Evolutionary conservation across 176 grass and related monocot species (phyloP).

Genomic region (Musa acuminata): DNA sequence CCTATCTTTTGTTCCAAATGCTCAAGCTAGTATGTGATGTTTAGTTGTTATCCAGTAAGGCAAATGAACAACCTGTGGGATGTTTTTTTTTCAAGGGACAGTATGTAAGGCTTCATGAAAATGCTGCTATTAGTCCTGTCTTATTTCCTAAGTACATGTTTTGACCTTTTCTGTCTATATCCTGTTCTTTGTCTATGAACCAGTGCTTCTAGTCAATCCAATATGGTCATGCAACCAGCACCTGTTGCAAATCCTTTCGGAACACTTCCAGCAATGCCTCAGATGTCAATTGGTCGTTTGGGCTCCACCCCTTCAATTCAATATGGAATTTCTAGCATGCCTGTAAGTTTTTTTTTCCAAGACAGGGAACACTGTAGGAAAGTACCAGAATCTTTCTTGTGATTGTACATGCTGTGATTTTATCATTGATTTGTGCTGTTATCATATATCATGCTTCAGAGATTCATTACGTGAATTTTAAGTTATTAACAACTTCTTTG

Average conservation of each 20-base stretch:
- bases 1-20: too few relatives aligned
- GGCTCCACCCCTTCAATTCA: slow-evolving; percentile 77
- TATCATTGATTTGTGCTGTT: background rate
- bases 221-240: slow-evolving; percentile 62
- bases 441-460: background rate
- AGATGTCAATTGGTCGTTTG: slow-evolving; percentile 79
- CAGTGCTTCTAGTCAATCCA: slow-evolving; percentile 45
- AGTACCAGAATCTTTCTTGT: background rate
- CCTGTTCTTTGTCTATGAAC: slow-evolving; percentile 19
- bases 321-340: slow-evolving; percentile 97
- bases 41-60: too few relatives aligned
- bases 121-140: background rate
- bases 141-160: background rate
- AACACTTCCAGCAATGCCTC: slow-evolving; percentile 83
- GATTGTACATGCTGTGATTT: background rate
- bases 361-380: too few relatives aligned
- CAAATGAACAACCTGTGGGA: too few relatives aligned
- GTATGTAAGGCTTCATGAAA: too few relatives aligned
- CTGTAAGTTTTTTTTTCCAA: slow-evolving; percentile 30
- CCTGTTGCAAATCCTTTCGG: slow-evolving; percentile 81
- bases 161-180: slow-evolving; percentile 15
- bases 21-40: too few relatives aligned
- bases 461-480: too few relatives aligned
- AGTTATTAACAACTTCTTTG: background rate
- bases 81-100: too few relatives aligned